Evolutionary conservation across 2,329 filamentous ascomycete genomes (phyloP).

Genomic region (Ambrosiella beaveri): DNA sequence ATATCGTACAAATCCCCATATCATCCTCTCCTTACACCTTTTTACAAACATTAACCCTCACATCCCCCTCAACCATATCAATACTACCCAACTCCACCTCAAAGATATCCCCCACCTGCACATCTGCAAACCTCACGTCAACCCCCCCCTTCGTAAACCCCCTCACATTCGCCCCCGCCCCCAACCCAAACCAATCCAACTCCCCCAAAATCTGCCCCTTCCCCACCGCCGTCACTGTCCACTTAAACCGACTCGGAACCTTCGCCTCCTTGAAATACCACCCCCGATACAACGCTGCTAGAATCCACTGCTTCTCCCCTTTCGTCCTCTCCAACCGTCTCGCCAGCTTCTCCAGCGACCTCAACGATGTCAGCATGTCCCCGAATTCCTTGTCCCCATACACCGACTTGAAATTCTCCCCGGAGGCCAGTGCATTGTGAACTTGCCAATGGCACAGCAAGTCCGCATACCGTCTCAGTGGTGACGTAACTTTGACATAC

Average conservation of each 20-base stretch:
- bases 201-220: conserved; percentile 22
- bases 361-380: conserved; percentile 28
- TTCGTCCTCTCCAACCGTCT: conserved; percentile 25
- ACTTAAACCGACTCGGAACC: conserved; percentile 31
- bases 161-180: conserved; percentile 23
- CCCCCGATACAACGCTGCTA: conserved; percentile 42
- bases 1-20: not conserved
- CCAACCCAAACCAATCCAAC: conserved; percentile 32
- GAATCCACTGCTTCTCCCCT: conserved; percentile 35
- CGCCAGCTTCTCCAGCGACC: conserved; percentile 35
- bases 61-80: conserved; percentile 29
- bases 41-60: conserved; percentile 28
- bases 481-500: conserved; percentile 48
- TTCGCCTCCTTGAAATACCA: conserved; percentile 36
- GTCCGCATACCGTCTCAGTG: conserved; percentile 47
- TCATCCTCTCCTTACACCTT: not conserved
- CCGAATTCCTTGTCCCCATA: not conserved
- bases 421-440: conserved; percentile 34
- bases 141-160: conserved; percentile 21
- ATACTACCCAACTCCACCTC: conserved; percentile 38
- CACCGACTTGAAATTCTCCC: conserved; percentile 18
- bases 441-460: conserved; percentile 51
- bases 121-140: conserved; percentile 24
- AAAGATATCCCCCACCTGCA: conserved; percentile 34
- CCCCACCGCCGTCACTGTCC: conserved; percentile 27